Base-by-base conservation (phyloP, 2,329 filamentous ascomycete genomes). In the Cadophora gregata region DNA sequence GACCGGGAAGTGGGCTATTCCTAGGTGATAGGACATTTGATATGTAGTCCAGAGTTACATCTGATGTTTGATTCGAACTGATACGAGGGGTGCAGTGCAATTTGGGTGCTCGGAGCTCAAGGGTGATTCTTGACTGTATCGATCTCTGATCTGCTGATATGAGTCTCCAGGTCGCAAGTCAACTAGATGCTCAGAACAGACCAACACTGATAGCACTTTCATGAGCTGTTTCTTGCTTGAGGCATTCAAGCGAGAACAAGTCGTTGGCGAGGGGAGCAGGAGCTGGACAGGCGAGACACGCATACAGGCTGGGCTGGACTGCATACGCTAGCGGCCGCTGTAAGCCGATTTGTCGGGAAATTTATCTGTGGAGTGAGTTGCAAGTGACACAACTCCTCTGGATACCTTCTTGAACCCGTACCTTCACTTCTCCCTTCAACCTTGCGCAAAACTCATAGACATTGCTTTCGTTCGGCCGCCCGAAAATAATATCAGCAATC, bases 11-110 rank as follows among this genome's bases (percentile, higher is more conserved):
- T 72, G 70, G 4, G 68, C 55, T 25, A 75, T 73, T 25, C 74
- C 74, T 12, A 76, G 64, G 56, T 73, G 69, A 45, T 74, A 38
- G 73, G 67, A 69, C 71, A 36, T 70, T 47, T 27, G n/a, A n/a
- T n/a, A n/a, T 38, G 24, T n/a, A 29, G 8, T n/a, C 21, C 24
- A 29, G 29, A 53, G 24, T 10, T 27, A 31, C 27, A 16, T 47
- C n/a, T 27, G 55, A 19, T 42, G 31, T 58, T 58, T 24, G 4
- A 10, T 2, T 53, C n/a, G 25, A 27, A 16, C 36, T n/a, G 12
- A n/a, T 38, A 10, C 16, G 6, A 19, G 21, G n/a, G 31, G 3
- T 58, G 9, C 0, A 58, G n/a, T n/a, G n/a, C n/a, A 12, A 8
- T 4, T 16, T 42, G 2, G n/a, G 7, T n/a, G 29, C 31, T 56